Conservation (phyloP, 2,329 filamentous ascomycete species). For the Fusarium compactum region DNA sequence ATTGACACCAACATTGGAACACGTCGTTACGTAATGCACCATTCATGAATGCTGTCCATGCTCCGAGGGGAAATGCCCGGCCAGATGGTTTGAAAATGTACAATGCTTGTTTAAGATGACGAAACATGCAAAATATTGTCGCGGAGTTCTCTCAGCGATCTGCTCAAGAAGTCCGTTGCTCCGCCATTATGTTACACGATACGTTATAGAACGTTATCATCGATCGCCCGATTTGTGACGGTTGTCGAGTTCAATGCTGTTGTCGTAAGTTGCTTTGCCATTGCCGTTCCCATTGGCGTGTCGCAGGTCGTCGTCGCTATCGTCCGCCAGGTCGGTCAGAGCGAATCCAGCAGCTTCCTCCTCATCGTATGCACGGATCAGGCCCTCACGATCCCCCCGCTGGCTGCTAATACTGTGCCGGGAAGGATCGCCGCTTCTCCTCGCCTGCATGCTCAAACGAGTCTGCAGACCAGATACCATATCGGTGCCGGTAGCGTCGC, state of each 20-base stretch:
- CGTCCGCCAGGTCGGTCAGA: constrained; percentile 81
- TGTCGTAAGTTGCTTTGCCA: constrained; percentile 57
- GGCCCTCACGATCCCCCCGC: constrained; percentile 78
- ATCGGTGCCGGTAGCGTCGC: constrained; percentile 90
- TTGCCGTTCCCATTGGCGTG: constrained; percentile 57
- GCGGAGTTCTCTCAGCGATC: constrained; percentile 10
- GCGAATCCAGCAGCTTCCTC: constrained; percentile 81
- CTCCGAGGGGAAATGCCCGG: constrained; percentile 36
- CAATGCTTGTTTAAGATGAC: constrained; percentile 43
- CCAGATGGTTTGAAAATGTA: constrained; percentile 47
- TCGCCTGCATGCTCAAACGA: constrained; percentile 90
- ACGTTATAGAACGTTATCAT: constrained; percentile 31
- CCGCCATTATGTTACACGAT: constrained; percentile 38
- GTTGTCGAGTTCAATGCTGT: constrained; percentile 64
- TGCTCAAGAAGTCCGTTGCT: constrained; percentile 10
- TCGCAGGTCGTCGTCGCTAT: constrained; percentile 73
- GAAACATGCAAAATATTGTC: constrained; percentile 36
- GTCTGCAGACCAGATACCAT: constrained; percentile 91
- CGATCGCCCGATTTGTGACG: constrained; percentile 60
- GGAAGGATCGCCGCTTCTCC: constrained; percentile 76
- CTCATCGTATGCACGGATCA: constrained; percentile 91
- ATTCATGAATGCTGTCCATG: constrained; percentile 41
- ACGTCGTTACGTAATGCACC: constrained; percentile 38
- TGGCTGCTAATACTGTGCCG: constrained; percentile 74
- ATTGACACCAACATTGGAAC: constrained; percentile 42